phyloP scores from a whole-genome alignment of 331 rosid genomes.

The Ulmus americana region DNA sequence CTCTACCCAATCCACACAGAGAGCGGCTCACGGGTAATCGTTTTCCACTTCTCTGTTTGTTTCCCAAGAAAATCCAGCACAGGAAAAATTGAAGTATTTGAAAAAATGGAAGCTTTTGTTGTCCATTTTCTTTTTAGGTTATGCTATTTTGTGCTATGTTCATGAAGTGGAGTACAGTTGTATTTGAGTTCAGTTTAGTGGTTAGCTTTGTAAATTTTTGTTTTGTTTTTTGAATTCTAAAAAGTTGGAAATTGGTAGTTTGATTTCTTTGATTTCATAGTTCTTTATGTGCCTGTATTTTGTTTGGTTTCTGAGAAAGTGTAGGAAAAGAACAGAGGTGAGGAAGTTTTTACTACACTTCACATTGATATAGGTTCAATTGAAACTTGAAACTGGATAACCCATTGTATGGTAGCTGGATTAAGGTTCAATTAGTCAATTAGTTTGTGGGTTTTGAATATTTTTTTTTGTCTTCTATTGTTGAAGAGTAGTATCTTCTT shows the following conservation, averaged over 20 bases:
- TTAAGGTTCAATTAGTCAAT: neutral
- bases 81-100: neutral
- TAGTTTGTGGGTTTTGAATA: too few species aligned
- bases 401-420: neutral
- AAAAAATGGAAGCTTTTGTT: neutral
- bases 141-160: neutral
- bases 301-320: conserved; percentile 3
- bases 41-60: conserved; percentile 6
- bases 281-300: neutral
- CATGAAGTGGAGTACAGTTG: conserved; percentile 1
- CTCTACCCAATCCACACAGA: conserved; percentile 19
- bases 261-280: neutral
- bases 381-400: neutral
- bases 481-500: too few species aligned
- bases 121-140: neutral
- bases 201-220: conserved; percentile 3
- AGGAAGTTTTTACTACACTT: neutral
- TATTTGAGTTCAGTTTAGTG: conserved; percentile 1
- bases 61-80: conserved; percentile 13
- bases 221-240: neutral
- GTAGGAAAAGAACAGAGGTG: neutral
- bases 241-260: neutral
- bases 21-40: conserved; percentile 29
- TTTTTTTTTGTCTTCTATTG: too few species aligned
- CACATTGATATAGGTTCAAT: neutral